Evolutionary conservation across 768 basidiomycete genomes (phyloP), one percentile per base, ranked within the genome.

Genomic region (Hericium rajendrae): DNA sequence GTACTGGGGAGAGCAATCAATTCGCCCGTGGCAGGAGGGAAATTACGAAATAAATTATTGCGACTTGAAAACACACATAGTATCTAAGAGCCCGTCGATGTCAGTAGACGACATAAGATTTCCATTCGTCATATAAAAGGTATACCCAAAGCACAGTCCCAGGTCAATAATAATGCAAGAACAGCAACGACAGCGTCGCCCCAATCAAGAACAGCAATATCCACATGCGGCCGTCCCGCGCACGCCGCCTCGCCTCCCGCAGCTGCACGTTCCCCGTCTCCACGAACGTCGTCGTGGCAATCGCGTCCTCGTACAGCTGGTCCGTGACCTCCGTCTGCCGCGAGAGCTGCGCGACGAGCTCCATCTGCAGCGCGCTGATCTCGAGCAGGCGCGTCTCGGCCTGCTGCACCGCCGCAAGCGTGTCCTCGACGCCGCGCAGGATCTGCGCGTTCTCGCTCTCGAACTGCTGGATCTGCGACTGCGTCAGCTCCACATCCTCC

Each of bases 251-350:
- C 15, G 97, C 95, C 73, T 94, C 91, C 69, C 81, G 85, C 56
- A 99, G 77, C 71, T 99, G 92, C 46, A 79, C 76, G 64, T 97
- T 97, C 38, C 95, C 94, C 69, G 88, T 89, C 63, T 89, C 88
- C 40, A 97, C 85, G 50, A 84, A 88, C 8, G 82, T 84, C 11
- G 91, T 87, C 28, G 89, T 90, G 2, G 87, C 82, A 55, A 97
- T 86, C 9, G 93, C 94, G 66, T 99, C 95, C 63, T 97, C 93
- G 67, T 92, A 97, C 59, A 99, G 73, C 69, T 91, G 84, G 65
- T 98, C 94, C 10, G 94, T 93, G 62, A 94, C 71, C 73, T 94
- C 94, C 2, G 88, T 88, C 76, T 99, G 97, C 65, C 77, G 80
- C 38, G 88, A 86, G 41, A 99, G 78, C 68, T 97, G 93, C 13